phyloP scores from a whole-genome alignment of 2,329 filamentous ascomycete species.

The Pseudonectria buxi region DNA sequence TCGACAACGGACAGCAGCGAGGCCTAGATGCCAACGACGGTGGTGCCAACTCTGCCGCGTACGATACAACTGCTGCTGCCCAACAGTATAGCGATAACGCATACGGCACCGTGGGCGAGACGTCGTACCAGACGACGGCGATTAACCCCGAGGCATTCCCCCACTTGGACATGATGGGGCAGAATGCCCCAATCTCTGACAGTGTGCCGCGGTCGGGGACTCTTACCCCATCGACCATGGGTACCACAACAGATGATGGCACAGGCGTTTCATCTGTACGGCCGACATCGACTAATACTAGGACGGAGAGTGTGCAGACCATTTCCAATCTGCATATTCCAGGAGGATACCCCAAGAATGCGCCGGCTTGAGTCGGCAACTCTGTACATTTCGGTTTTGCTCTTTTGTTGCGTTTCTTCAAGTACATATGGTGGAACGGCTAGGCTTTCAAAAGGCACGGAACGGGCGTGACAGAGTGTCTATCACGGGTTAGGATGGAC shows the following conservation, averaged over 20 bases:
- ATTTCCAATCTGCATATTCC: conserved; percentile 64
- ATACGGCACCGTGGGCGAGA: conserved; percentile 8
- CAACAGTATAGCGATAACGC: conserved; percentile 3
- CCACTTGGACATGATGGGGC: conserved; percentile 6
- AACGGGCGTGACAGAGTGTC: neutral
- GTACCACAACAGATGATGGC: conserved; percentile 12
- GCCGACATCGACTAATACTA: conserved; percentile 18
- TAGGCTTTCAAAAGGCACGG: neutral
- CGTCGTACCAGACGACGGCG: conserved; percentile 12
- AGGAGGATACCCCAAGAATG: conserved; percentile 52
- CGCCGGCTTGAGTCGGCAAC: conserved; percentile 41
- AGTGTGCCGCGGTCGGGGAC: conserved; percentile 1
- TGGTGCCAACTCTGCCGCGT: too few species aligned
- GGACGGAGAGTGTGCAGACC: conserved; percentile 42
- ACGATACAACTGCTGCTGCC: conserved; percentile 2
- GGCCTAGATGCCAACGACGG: conserved; percentile 3
- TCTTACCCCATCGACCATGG: neutral
- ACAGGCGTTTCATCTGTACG: conserved; percentile 14
- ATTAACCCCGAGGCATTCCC: conserved; percentile 19
- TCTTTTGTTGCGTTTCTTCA: conserved; percentile 8
- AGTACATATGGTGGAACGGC: conserved; percentile 5
- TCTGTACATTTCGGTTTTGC: conserved; percentile 10
- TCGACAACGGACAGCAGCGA: conserved; percentile 3
- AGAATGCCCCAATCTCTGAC: too few species aligned
- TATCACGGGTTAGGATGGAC: too few species aligned